Evolutionary conservation across 768 basidiomycete species (phyloP).

Genomic region (Boletus coccyginus): DNA sequence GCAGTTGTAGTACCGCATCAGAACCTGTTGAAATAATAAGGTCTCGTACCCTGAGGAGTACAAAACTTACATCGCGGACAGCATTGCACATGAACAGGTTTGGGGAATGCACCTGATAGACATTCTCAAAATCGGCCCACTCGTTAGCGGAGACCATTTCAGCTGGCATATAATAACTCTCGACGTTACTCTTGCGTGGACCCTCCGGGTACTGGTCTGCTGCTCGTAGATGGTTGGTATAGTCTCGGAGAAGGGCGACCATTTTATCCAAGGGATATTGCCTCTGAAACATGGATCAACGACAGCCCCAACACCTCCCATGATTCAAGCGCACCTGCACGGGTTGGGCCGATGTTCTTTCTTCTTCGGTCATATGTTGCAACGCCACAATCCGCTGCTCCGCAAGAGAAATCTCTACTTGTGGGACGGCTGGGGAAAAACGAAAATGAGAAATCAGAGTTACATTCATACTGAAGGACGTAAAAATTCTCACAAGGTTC

Average conservation of each 20-base stretch:
- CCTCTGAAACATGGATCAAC: constrained; percentile 19
- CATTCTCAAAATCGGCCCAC: constrained; percentile 83
- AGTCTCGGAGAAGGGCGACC: constrained; percentile 58
- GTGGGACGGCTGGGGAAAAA: constrained; percentile 48
- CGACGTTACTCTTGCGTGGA: constrained; percentile 32
- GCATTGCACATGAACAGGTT: constrained; percentile 73
- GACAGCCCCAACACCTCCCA: background rate
- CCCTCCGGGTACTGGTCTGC: constrained; percentile 38
- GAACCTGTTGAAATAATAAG: constrained; percentile 49
- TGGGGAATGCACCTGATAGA: constrained; percentile 88
- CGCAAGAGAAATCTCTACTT: constrained; percentile 64
- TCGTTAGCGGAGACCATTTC: constrained; percentile 67
- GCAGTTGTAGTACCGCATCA: constrained; percentile 87
- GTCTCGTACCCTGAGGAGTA: background rate
- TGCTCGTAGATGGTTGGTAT: constrained; percentile 52
- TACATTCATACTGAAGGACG: background rate
- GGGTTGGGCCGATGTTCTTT: constrained; percentile 1
- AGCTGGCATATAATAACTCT: constrained; percentile 63
- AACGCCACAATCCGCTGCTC: constrained; percentile 53
- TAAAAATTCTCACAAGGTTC: constrained; percentile 53
- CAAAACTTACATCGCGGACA: constrained; percentile 67
- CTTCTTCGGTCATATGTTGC: constrained; percentile 17
- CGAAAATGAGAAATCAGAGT: constrained; percentile 6
- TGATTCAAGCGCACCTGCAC: constrained; percentile 15
- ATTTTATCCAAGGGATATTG: constrained; percentile 41